Evolutionary conservation across 2,329 filamentous ascomycete genomes (phyloP), one percentile per base, ranked within the genome.

Genomic region (Nemania bipapillata): DNA sequence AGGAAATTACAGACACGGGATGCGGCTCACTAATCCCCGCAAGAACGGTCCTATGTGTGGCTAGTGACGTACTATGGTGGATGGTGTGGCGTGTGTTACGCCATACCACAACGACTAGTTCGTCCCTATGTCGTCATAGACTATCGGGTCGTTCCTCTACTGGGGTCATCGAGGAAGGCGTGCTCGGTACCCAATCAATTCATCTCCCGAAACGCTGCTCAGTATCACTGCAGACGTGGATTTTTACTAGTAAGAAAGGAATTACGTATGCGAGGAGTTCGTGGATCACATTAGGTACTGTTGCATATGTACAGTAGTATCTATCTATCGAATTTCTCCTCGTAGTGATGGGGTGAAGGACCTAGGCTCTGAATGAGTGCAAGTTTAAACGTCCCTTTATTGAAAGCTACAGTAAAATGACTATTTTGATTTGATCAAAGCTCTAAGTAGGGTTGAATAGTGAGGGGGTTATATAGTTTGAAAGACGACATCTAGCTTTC

Each of bases 41-140:
- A 63, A n/a, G 42, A 32, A 56, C 22, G 32, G n/a, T 12, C 42
- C 53, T 3, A 32, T 9, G 26, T 67, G 67, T 69, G 67, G 67
- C 67, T 70, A 37, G 65, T 65, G 65, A 67, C 65, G 60, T 65
- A 17, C 69, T 15, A 32, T 49, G 2, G 40, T 32, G 53, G 15
- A 35, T 63, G 32, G 7, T 72, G 73, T 73, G 73, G 74, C 74
- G 72, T 72, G 45, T 58, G 32, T 52, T 63, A 65, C 49, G 58
- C 67, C 53, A 68, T 62, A 32, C 20, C n/a, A 15, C 24, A 45
- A 26, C 17, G 7, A 40, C 35, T 22, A 45, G 4, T 57, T 49
- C 66, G n/a, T 69, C 47, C 69, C 60, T 42, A 75, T 75, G 73
- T 50, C 65, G 74, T 76, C 75, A 75, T 77, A 73, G 74, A 76